Evolutionary conservation across 208 protist genomes (phyloP).

Genomic region (Cochliopodium minus): DNA sequence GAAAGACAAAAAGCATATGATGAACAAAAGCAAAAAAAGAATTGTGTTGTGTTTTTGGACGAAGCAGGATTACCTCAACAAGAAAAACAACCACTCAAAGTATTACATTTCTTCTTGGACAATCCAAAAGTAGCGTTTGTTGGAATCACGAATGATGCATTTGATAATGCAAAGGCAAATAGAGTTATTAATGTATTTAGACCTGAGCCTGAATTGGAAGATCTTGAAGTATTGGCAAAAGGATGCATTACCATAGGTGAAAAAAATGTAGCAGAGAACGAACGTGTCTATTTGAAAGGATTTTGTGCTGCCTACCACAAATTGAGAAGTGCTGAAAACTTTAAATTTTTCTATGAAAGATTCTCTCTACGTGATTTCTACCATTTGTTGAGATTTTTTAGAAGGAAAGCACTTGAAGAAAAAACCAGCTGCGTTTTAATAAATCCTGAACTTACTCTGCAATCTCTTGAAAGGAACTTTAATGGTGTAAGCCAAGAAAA

Average conservation of each 20-base stretch:
- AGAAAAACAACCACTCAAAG: conserved; percentile 23
- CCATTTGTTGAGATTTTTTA: conserved; percentile 28
- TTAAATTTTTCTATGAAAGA: neutral
- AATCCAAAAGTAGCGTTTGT: conserved; percentile 23
- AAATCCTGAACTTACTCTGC: neutral
- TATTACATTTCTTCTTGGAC: conserved; percentile 33
- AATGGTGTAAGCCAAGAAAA: conserved; percentile 8
- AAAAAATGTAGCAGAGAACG: neutral
- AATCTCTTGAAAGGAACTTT: conserved; percentile 22
- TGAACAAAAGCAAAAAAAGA: neutral
- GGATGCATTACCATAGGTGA: conserved; percentile 7
- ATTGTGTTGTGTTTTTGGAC: conserved; percentile 25
- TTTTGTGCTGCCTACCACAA: conserved; percentile 9
- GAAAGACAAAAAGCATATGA: conserved; percentile 15
- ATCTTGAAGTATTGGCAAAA: conserved; percentile 1
- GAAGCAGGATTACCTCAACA: conserved; percentile 28
- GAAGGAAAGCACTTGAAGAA: neutral
- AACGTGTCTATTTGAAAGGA: neutral
- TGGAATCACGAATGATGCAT: conserved; percentile 22
- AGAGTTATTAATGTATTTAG: conserved; percentile 13
- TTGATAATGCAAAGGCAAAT: conserved; percentile 35
- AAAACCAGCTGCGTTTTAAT: neutral
- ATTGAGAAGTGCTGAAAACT: conserved; percentile 9
- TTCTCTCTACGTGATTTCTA: conserved; percentile 33
- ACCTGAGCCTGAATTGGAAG: neutral